Conservation (phyloP, 495 filamentous ascomycete genomes). For the Aspergillus avenaceus region DNA sequence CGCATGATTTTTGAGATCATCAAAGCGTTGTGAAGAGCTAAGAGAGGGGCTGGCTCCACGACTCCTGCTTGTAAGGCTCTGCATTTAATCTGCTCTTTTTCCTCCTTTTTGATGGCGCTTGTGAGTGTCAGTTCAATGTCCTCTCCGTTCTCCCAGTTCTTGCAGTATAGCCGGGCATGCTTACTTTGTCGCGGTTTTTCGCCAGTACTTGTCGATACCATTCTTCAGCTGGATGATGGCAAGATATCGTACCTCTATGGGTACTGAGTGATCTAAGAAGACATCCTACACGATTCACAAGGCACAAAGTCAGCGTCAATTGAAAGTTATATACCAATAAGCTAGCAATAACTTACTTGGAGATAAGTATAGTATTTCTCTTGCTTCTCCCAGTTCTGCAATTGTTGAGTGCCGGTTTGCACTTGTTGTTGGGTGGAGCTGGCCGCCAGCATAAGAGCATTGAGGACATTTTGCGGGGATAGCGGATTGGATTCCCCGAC, state of each 20-base stretch:
- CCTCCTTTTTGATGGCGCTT: slow-evolving; percentile 66
- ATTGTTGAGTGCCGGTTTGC: slow-evolving; percentile 75
- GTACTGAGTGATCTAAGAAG: slow-evolving; percentile 72
- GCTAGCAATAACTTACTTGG: slow-evolving; percentile 48
- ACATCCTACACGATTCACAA: slow-evolving; percentile 48
- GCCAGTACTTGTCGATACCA: slow-evolving; percentile 92
- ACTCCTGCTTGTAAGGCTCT: slow-evolving; percentile 68
- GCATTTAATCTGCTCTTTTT: slow-evolving; percentile 71
- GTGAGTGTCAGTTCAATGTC: slow-evolving; percentile 25
- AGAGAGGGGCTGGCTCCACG: slow-evolving; percentile 63
- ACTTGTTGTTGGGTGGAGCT: slow-evolving; percentile 72
- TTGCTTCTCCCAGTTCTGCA: slow-evolving; percentile 80
- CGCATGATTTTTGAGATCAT: slow-evolving; percentile 82
- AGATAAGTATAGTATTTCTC: slow-evolving; percentile 71
- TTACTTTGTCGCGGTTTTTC: slow-evolving; percentile 64
- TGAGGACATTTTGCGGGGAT: slow-evolving; percentile 63
- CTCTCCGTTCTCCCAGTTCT: too few relatives aligned
- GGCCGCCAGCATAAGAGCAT: slow-evolving; percentile 64
- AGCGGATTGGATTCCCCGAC: slow-evolving; percentile 61
- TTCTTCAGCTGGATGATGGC: slow-evolving; percentile 93
- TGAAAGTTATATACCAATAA: background rate
- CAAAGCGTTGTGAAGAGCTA: slow-evolving; percentile 83
- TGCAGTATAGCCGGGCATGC: slow-evolving; percentile 2
- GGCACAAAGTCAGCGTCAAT: slow-evolving; percentile 1
- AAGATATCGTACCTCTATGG: slow-evolving; percentile 75